Percentiles rank a stretch among this genome's conserved stretches.
Conservation (phyloP, 352 stramenopile genomes). For the Sclerospora graminicola region DNA sequence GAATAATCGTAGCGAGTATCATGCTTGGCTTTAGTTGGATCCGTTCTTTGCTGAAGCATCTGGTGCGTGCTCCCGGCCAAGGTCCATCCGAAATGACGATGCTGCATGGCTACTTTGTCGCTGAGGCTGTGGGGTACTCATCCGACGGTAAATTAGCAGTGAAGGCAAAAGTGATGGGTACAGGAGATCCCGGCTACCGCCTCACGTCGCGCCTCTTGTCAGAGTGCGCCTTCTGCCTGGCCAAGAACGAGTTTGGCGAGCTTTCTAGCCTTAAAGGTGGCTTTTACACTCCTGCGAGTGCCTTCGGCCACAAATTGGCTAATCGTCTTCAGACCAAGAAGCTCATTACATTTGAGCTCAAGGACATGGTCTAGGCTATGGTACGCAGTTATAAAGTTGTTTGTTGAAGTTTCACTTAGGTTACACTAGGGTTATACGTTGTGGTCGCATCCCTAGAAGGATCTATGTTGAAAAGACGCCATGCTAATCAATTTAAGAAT, state of each 20-base stretch:
- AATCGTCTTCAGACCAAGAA: slow-evolving; percentile 45
- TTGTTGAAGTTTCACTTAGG: slow-evolving; percentile 2
- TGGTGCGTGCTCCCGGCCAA: slow-evolving; percentile 65
- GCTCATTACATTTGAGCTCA: slow-evolving; percentile 39
- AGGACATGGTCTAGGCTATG: slow-evolving; percentile 15
- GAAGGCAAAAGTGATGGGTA: slow-evolving; percentile 28
- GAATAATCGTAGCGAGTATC: slow-evolving; percentile 23
- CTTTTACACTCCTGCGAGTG: slow-evolving; percentile 51
- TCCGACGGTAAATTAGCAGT: slow-evolving; percentile 30
- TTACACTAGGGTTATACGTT: not conserved
- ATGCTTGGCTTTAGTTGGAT: slow-evolving; percentile 60
- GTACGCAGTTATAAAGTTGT: no score
- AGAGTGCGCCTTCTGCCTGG: slow-evolving; percentile 48
- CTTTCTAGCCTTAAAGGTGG: slow-evolving; percentile 20
- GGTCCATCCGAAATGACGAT: slow-evolving; percentile 75
- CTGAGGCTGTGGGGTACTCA: slow-evolving; percentile 38
- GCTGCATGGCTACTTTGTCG: slow-evolving; percentile 62
- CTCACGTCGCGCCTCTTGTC: slow-evolving; percentile 46
- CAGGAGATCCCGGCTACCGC: slow-evolving; percentile 43
- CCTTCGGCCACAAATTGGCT: slow-evolving; percentile 41
- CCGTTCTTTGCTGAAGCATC: slow-evolving; percentile 44
- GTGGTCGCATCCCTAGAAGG: not conserved
- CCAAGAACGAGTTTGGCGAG: slow-evolving; percentile 31
- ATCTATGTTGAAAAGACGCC: slow-evolving; percentile 5
- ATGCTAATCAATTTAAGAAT: slow-evolving; percentile 11